Base-by-base conservation (phyloP, 176 grass and related monocot genomes). In the Eragrostis curvula region DNA sequence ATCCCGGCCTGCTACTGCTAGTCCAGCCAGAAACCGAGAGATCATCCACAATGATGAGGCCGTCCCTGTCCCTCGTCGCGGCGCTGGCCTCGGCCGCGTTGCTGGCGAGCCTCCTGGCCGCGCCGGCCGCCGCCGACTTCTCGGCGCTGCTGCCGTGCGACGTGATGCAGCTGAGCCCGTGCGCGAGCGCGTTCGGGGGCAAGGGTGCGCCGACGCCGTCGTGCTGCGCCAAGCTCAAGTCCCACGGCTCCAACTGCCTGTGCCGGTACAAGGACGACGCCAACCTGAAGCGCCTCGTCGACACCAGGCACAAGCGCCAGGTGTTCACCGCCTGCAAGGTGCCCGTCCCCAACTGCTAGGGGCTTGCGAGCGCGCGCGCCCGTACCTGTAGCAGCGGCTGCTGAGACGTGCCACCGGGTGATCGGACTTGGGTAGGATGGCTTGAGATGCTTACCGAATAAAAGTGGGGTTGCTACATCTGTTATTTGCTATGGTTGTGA, bases 221-320 rank as follows among this genome's bases (percentile, higher is more conserved):
- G 27, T 94, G 92, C 83, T 94, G 92, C 79, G 9, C 43, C 42
- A 84, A 78, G 92, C 89, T 94, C 48, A 89, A 74, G 86, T 68
- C 87, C 74, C 92, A 94, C 40, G 73, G 66, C 27, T 13, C 89
- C 64, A 59, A 30, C 89, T 94, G 92, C 89, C 88, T 94, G 61
- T 94, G 92, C 84, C 86, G 79, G 36, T 94, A 94, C 92, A 66
- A 87, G 79, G 79, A 91, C 63, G 88, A 94, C 67, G 83, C 92
- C 58, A 86, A 71, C 73, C 63, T 94, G 46, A 81, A 53, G 68
- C 88, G 92, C 47, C 88, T 87, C 78, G 75, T 94, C 71, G 90
- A 91, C 86, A 75, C 92, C 68, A 88, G 77, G 70, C 87, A 91
- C 82, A 74, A 75, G 80, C 88, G 88, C 77, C 87, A 81, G 89